Evolutionary conservation across 768 basidiomycete species (phyloP).

Genomic region (Crucibulum laeve): DNA sequence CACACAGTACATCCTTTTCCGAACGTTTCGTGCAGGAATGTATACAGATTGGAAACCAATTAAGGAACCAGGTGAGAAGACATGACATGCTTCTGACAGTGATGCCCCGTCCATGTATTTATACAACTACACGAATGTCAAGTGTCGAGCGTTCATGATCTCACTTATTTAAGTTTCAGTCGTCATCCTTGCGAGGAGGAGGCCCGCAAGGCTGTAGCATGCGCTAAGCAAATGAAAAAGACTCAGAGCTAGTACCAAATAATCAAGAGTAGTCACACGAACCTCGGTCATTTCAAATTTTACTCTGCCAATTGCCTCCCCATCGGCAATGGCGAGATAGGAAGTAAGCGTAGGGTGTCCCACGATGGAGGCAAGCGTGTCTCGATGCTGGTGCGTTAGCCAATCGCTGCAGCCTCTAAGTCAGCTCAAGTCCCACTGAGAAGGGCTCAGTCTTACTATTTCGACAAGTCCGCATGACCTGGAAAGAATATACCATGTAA

Average conservation of each 20-base stretch:
- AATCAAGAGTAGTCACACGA: slow-evolving; percentile 11
- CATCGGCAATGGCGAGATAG: slow-evolving; percentile 90
- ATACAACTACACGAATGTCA: not conserved
- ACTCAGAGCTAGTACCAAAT: slow-evolving; percentile 4
- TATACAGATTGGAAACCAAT: no score
- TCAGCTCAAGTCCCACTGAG: slow-evolving; percentile 7
- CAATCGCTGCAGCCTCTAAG: slow-evolving; percentile 66
- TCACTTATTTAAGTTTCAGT: slow-evolving; percentile 26
- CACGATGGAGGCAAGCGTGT: slow-evolving; percentile 89
- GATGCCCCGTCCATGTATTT: not conserved
- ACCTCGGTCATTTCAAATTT: slow-evolving; percentile 98
- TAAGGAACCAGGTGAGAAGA: no score
- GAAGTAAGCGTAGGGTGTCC: slow-evolving; percentile 85
- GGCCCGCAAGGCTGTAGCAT: slow-evolving; percentile 96
- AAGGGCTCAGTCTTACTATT: slow-evolving; percentile 63
- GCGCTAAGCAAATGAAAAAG: slow-evolving; percentile 41
- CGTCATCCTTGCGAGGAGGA: slow-evolving; percentile 86
- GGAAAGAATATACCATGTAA: slow-evolving; percentile 7
- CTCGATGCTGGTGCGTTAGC: slow-evolving; percentile 96
- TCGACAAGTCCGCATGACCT: slow-evolving; percentile 96
- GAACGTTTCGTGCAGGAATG: no score
- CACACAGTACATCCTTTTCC: no score
- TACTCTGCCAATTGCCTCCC: slow-evolving; percentile 83
- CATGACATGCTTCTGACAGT: no score
- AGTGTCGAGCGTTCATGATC: not conserved